phyloP scores from a whole-genome alignment of 1,284 basidiomycete genomes.

The Sporisorium scitamineum region DNA sequence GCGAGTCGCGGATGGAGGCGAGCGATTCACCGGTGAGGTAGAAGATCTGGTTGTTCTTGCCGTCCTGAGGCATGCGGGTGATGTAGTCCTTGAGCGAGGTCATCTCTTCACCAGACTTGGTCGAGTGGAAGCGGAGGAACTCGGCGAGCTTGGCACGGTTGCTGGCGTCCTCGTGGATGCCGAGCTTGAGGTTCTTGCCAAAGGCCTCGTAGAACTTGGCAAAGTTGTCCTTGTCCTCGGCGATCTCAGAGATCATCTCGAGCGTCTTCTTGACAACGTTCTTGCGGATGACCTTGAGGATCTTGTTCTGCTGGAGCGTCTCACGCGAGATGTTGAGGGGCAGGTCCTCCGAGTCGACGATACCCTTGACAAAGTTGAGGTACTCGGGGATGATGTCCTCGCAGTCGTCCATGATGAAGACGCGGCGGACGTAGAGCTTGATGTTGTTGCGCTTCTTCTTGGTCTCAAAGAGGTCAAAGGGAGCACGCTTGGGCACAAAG shows the following conservation, averaged over 20 bases:
- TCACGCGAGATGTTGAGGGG: conserved; percentile 99
- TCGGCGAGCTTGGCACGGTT: conserved; percentile 99
- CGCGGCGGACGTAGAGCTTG: conserved; percentile 99
- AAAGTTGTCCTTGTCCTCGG: conserved; percentile 99
- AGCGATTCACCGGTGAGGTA: conserved; percentile 95
- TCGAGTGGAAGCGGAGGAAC: conserved; percentile 98
- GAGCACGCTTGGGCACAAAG: conserved; percentile 81
- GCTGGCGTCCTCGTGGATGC: conserved; percentile 98
- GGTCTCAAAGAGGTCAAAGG: conserved; percentile 99
- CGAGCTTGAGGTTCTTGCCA: conserved; percentile 76
- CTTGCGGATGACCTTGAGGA: conserved; percentile 95
- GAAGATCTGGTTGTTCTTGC: conserved; percentile 97
- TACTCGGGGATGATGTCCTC: conserved; percentile 99
- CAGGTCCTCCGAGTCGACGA: conserved; percentile 98
- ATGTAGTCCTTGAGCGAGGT: conserved; percentile 99
- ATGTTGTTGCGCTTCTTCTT: conserved; percentile 99
- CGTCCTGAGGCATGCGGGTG: conserved; percentile 98
- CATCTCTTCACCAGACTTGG: conserved; percentile 91
- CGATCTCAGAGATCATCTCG: conserved; percentile 94
- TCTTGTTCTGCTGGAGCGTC: conserved; percentile 99
- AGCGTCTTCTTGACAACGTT: conserved; percentile 94
- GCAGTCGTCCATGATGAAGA: conserved; percentile 99
- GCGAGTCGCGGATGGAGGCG: conserved; percentile 89
- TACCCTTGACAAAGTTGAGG: conserved; percentile 98
- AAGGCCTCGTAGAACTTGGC: conserved; percentile 93